These are phyloP conservation scores for Glaciozyma martinii DNA, from an alignment of 768 basidiomycete genomes.

Conservation along the genomic window DNA sequence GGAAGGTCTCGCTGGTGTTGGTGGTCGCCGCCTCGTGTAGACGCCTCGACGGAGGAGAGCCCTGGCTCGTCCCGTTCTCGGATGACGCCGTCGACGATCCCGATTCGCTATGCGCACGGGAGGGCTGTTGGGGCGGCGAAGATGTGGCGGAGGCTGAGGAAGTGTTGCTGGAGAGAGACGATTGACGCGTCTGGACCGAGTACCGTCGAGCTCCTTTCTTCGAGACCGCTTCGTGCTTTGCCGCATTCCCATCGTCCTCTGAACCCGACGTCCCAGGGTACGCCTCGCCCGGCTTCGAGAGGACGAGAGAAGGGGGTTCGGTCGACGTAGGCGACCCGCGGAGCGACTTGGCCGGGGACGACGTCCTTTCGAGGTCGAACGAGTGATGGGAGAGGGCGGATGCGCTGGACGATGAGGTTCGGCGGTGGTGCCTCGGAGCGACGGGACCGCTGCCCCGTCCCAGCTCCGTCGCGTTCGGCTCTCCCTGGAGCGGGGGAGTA, in stretches of 20 bases:
- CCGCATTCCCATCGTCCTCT: not conserved
- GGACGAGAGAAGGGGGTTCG: conserved; percentile 1
- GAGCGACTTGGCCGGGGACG: not conserved
- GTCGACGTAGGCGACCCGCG: not conserved
- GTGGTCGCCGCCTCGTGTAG: not conserved
- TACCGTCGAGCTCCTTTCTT: not conserved
- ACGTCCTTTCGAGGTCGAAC: not conserved
- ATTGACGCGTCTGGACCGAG: too few relatives aligned
- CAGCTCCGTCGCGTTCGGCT: not conserved
- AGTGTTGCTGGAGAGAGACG: too few relatives aligned
- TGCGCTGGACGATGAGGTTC: not conserved
- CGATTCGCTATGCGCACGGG: not conserved
- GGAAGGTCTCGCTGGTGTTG: not conserved
- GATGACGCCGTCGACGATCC: not conserved
- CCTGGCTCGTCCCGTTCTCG: too few relatives aligned
- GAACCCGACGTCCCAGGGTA: not conserved
- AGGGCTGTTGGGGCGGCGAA: not conserved
- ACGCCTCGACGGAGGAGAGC: not conserved
- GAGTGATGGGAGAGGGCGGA: not conserved
- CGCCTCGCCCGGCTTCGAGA: conserved; percentile 3
- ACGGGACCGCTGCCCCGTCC: not conserved
- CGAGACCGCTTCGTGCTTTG: not conserved
- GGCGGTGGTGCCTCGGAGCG: not conserved
- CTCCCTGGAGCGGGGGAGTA: not conserved
- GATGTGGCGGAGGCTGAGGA: too few relatives aligned